These are phyloP conservation scores for Sarocladiaceae sp. DNA, from an alignment of 2,329 filamentous ascomycete genomes.

Conservation along the genomic window DNA sequence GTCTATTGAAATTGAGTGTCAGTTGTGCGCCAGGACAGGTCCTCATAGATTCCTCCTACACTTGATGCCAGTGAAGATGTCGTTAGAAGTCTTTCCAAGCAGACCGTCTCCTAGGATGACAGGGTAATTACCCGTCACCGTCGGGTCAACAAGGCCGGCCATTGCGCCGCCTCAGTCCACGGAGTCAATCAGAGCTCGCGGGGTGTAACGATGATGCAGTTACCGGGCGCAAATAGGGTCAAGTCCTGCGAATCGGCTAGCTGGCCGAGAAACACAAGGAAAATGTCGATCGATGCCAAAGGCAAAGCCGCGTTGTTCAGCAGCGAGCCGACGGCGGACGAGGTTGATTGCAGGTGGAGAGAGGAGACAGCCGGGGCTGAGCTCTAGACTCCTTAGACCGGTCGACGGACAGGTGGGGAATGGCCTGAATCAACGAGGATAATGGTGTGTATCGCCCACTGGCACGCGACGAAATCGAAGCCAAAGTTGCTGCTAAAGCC, in stretches of 20 bases:
- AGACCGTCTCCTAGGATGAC: constrained; percentile 61
- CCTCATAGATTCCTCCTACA: constrained; percentile 38
- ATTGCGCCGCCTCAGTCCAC: constrained; percentile 15
- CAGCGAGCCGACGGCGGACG: constrained; percentile 1
- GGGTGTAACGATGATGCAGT: not conserved
- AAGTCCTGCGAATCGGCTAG: not conserved
- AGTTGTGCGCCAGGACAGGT: constrained; percentile 7
- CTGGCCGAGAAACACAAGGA: not conserved
- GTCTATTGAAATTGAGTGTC: constrained; percentile 36
- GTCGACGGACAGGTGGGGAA: not conserved
- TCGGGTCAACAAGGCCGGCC: constrained; percentile 51
- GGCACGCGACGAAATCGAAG: not conserved
- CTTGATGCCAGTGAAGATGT: constrained; percentile 56
- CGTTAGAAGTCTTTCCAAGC: constrained; percentile 50
- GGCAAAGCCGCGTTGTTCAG: not conserved
- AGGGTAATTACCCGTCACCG: constrained; percentile 57
- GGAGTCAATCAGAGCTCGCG: not conserved
- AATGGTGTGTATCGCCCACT: not conserved
- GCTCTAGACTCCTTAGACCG: not conserved
- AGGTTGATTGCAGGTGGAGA: constrained; percentile 1
- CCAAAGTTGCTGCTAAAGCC: constrained; percentile 8
- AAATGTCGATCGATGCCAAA: not conserved
- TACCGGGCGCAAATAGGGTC: not conserved
- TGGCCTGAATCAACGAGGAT: not conserved
- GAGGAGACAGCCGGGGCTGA: not conserved